phyloP scores from a whole-genome alignment of 148 eudicot species.

The Silene uniflora region DNA sequence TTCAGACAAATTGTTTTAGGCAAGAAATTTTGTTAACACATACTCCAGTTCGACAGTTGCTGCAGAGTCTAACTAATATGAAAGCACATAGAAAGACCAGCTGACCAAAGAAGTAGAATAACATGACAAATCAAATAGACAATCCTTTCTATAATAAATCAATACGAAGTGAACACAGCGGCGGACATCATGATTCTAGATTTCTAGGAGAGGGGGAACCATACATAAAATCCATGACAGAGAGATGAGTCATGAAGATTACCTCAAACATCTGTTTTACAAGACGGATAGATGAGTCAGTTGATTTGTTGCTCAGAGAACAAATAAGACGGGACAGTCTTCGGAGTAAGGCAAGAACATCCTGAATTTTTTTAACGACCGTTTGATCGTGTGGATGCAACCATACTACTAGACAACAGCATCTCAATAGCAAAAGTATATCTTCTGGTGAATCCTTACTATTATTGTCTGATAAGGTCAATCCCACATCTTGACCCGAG shows the following conservation, averaged over 20 bases:
- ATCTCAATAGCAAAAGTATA: constrained; percentile 57
- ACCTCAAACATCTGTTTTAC: constrained; percentile 65
- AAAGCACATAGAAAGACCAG: background rate
- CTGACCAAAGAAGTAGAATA: background rate
- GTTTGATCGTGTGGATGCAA: constrained; percentile 36
- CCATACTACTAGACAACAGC: constrained; percentile 49
- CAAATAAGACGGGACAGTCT: constrained; percentile 28
- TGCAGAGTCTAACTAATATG: background rate
- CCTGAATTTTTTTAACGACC: constrained; percentile 36
- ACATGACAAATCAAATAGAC: background rate
- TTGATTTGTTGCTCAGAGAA: constrained; percentile 24
- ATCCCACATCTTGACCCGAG: constrained; percentile 24
- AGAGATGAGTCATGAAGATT: constrained; percentile 12
- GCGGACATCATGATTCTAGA: no score
- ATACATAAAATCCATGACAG: background rate
- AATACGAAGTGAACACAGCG: background rate
- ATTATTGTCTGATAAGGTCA: constrained; percentile 19
- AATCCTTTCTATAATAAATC: no score
- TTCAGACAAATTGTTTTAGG: no score
- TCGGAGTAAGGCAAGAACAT: constrained; percentile 37
- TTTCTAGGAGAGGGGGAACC: no score
- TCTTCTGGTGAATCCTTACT: constrained; percentile 30
- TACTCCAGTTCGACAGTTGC: background rate
- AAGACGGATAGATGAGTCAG: constrained; percentile 18
- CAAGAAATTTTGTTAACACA: background rate